These are phyloP conservation scores for Fusarium abutilonis DNA, from an alignment of 2,329 filamentous ascomycete species.

Conservation along the genomic window DNA sequence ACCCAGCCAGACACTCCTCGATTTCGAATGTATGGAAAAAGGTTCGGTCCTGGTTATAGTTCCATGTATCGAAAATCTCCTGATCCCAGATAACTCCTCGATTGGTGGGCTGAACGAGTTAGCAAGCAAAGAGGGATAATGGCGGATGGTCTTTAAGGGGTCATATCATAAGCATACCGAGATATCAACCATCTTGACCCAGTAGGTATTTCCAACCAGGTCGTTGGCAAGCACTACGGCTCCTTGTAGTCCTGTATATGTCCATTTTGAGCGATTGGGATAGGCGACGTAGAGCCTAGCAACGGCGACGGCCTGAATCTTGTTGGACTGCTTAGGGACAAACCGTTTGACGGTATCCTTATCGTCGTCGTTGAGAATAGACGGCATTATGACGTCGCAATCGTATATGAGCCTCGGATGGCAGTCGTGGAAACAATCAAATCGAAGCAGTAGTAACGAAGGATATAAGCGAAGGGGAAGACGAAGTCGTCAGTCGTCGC, in stretches of 20 bases:
- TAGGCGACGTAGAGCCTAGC: conserved; percentile 93
- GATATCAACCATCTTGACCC: conserved; percentile 97
- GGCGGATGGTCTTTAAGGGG: conserved; percentile 15
- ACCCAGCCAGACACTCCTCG: conserved; percentile 86
- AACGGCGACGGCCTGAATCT: conserved; percentile 95
- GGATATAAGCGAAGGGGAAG: conserved; percentile 21
- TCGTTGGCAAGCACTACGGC: conserved; percentile 93
- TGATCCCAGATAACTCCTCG: conserved; percentile 96
- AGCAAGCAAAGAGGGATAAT: conserved; percentile 23
- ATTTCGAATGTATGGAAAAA: conserved; percentile 99
- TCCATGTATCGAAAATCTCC: conserved; percentile 95
- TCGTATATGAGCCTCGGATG: conserved; percentile 4
- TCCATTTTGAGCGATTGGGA: conserved; percentile 87
- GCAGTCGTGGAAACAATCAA: conserved; percentile 9
- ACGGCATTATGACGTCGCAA: conserved; percentile 60
- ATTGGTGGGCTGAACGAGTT: conserved; percentile 68
- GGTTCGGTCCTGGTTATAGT: conserved; percentile 94
- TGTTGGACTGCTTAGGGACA: conserved; percentile 93
- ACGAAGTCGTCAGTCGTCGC: conserved; percentile 27
- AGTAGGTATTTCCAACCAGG: conserved; percentile 93
- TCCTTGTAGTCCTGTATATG: conserved; percentile 91
- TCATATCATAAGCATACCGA: conserved; percentile 66
- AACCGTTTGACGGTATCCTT: conserved; percentile 96
- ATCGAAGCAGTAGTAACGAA: conserved; percentile 2
- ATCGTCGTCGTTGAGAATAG: conserved; percentile 87